A percentile compares a stretch with the other conserved stretches of the same genome.
Evolutionary conservation across 2,329 filamentous ascomycete genomes (phyloP).

Genomic region (Colletotrichum cereale): DNA sequence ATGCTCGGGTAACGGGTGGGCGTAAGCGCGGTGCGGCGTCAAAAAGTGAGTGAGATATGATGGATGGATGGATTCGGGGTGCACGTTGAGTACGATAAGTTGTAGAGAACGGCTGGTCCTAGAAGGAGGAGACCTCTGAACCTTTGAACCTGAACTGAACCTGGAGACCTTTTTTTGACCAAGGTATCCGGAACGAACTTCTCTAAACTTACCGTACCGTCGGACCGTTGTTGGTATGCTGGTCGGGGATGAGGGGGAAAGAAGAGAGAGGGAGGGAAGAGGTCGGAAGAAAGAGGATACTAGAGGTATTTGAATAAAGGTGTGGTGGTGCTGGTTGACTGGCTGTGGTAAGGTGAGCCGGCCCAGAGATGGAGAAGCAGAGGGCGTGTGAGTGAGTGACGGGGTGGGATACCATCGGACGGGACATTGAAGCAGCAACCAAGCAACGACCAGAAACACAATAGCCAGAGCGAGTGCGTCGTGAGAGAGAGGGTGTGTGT

Average conservation of each 20-base stretch:
- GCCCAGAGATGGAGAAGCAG: slow-evolving; percentile 28
- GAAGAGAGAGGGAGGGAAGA: slow-evolving; percentile 42
- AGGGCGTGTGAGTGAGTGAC: slow-evolving; percentile 14
- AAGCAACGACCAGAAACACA: slow-evolving; percentile 14
- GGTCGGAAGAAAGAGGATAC: slow-evolving; percentile 42
- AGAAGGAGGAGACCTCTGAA: not conserved
- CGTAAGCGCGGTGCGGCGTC: not conserved
- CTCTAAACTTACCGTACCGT: slow-evolving; percentile 39
- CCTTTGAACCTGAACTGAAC: slow-evolving; percentile 17
- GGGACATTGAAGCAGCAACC: slow-evolving; percentile 17
- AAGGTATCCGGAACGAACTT: slow-evolving; percentile 25
- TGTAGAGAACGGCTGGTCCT: slow-evolving; percentile 36
- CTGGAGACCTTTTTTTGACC: slow-evolving; percentile 23
- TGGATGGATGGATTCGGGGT: not conserved
- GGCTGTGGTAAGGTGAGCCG: slow-evolving; percentile 42
- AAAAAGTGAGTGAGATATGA: slow-evolving; percentile 3
- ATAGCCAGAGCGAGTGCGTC: slow-evolving; percentile 6
- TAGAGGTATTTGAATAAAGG: slow-evolving; percentile 56
- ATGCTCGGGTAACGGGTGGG: slow-evolving; percentile 6
- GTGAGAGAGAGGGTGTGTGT: slow-evolving; percentile 30
- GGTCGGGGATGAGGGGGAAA: slow-evolving; percentile 48
- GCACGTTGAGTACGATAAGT: slow-evolving; percentile 26
- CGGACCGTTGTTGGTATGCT: slow-evolving; percentile 31
- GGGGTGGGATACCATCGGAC: slow-evolving; percentile 12
- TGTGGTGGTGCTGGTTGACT: slow-evolving; percentile 37